These are phyloP conservation scores for Suillus plorans DNA, from an alignment of 768 basidiomycete species.

Conservation along the genomic window DNA sequence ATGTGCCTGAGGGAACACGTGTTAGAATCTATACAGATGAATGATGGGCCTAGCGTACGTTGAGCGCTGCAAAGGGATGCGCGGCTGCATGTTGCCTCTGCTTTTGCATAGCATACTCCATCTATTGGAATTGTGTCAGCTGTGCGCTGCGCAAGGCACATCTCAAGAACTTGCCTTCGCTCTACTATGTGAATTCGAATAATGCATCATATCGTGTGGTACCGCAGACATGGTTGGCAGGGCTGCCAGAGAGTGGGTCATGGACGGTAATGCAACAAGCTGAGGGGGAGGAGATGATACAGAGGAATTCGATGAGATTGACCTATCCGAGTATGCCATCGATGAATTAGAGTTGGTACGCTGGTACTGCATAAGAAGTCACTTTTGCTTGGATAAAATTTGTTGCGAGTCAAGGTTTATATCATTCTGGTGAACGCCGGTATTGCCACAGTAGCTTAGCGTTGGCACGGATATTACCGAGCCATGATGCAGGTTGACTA, in stretches of 20 bases:
- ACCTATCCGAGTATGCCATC: conserved; percentile 33
- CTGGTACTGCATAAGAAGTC: conserved; percentile 30
- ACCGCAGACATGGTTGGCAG: conserved; percentile 32
- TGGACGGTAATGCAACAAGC: conserved; percentile 30
- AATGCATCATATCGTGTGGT: conserved; percentile 32
- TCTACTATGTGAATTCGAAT: conserved; percentile 29
- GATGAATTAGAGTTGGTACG: conserved; percentile 31
- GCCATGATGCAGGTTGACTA: conserved; percentile 28
- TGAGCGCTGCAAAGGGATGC: conserved; percentile 21
- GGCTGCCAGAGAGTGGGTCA: conserved; percentile 32
- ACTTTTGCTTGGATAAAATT: conserved; percentile 14
- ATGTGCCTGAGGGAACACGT: conserved; percentile 21
- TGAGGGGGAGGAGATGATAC: conserved; percentile 28
- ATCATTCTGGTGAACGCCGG: conserved; percentile 27
- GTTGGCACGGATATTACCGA: conserved; percentile 35
- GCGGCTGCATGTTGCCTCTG: conserved; percentile 29
- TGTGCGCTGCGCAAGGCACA: neutral
- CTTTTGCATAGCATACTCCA: conserved; percentile 31
- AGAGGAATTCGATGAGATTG: conserved; percentile 32
- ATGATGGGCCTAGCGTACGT: conserved; percentile 16
- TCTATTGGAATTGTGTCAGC: conserved; percentile 21
- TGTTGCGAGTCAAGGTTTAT: conserved; percentile 18
- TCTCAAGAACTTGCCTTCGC: conserved; percentile 24
- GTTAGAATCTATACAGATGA: neutral
- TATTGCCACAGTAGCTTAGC: conserved; percentile 19